Conservation (phyloP, 1,284 basidiomycete species). For the Phaffia rhodozyma region DNA sequence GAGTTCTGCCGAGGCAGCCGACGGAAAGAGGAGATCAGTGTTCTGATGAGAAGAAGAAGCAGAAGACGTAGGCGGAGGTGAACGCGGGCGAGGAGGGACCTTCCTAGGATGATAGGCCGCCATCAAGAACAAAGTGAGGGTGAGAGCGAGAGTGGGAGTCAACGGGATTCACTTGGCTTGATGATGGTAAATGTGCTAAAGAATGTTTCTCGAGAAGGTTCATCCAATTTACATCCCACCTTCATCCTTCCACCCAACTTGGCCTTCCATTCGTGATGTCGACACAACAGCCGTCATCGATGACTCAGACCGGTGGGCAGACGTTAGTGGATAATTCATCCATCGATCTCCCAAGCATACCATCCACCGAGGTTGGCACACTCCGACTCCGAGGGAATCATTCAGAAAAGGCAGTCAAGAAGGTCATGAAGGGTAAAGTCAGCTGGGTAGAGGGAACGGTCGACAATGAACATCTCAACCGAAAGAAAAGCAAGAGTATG, state of each 20-base stretch:
- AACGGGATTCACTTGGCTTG: too few species aligned
- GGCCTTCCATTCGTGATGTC: neutral
- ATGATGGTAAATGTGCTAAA: neutral
- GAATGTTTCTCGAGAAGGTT: neutral
- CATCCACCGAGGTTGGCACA: neutral
- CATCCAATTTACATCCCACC: neutral
- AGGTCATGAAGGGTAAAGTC: slow-evolving; percentile 33
- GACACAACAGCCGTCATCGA: neutral
- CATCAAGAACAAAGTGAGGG: too few species aligned
- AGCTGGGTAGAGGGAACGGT: slow-evolving; percentile 67
- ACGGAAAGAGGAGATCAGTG: too few species aligned
- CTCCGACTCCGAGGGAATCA: neutral
- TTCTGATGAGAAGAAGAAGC: too few species aligned
- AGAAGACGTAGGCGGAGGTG: too few species aligned
- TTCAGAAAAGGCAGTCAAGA: neutral
- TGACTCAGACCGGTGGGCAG: neutral
- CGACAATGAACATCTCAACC: slow-evolving; percentile 66
- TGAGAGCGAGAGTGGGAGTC: too few species aligned
- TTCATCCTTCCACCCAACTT: neutral
- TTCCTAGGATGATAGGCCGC: too few species aligned
- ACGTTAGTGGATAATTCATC: neutral
- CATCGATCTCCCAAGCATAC: neutral
- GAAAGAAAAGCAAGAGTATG: slow-evolving; percentile 74
- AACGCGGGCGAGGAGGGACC: too few species aligned
- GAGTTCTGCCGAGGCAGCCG: too few species aligned